Base-by-base conservation (phyloP, 2,329 filamentous ascomycete species). In the Penicillium sp. region DNA sequence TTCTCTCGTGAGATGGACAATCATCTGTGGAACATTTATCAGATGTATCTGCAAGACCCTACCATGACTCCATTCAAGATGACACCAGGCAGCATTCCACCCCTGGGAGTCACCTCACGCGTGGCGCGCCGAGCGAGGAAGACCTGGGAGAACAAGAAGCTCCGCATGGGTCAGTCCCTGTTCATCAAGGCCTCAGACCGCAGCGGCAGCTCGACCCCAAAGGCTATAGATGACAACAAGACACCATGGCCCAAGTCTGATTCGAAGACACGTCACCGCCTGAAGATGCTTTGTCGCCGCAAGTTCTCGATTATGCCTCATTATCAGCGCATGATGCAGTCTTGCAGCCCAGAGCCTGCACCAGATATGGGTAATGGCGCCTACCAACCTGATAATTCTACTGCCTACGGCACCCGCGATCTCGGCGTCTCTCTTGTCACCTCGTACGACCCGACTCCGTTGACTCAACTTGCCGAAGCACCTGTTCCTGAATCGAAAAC, bases 41-140 rank as follows among this genome's bases (percentile, higher is more conserved):
- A 87, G 74, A 78, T 81, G 53, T 88, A 87, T 68, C 75, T 88
- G n/a, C 83, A 86, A 60, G 85, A 88, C 69, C 86, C 86, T 21
- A 85, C 83, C 3, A 81, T 88, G 48, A 88, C 86, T 1, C 86
- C 86, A 0, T 88, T 88, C 78, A 88, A 88, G 67, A 86, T 85
- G 74, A 79, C 87, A 1, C 86, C 85, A 2, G 85, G 86, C 49
- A 85, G 83, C 44, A 79, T 83, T 33, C 86, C 86, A 37, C 86
- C 86, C 11, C 80, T 88, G 51, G 86, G 86, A 19, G 84, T 88
- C 26, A 88, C 85, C 62, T 81, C 85, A 65, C 82, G 85, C 55
- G 85, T 88, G 35, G 83, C 85, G 4, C 79, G 84, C 50, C 81
- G 85, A 69, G 86, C 86, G 31, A 83, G 82, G 68, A 82, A 80